Evolutionary conservation across 495 filamentous ascomycete species (phyloP).

Genomic region (Viridothelium virens): DNA sequence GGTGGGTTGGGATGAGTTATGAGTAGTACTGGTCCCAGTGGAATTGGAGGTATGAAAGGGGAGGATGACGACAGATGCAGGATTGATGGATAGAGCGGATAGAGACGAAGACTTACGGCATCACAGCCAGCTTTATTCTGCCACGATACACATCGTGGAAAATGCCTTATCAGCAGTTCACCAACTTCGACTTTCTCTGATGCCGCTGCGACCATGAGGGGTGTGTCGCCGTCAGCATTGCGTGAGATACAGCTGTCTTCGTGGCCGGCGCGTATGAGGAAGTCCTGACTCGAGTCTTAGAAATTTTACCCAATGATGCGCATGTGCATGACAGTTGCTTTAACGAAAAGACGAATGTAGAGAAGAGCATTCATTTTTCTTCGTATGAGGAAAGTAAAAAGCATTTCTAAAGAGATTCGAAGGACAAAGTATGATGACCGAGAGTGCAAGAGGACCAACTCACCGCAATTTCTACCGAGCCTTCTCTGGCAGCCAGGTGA

Average conservation of each 20-base stretch:
- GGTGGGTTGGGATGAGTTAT: no score
- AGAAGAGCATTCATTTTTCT: no score
- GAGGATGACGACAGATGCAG: neutral
- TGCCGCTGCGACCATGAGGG: slow-evolving; percentile 47
- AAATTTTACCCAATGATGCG: neutral
- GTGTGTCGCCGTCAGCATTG: slow-evolving; percentile 65
- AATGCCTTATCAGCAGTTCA: slow-evolving; percentile 47
- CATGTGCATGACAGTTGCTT: neutral
- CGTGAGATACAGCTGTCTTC: slow-evolving; percentile 49
- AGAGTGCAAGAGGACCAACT: slow-evolving; percentile 10
- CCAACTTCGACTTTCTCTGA: slow-evolving; percentile 52
- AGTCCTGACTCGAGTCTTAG: slow-evolving; percentile 41
- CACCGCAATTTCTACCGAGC: slow-evolving; percentile 55
- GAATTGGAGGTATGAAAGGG: neutral
- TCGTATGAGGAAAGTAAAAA: neutral
- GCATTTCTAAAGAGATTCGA: slow-evolving; percentile 31
- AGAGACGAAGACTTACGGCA: slow-evolving; percentile 31
- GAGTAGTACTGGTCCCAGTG: neutral
- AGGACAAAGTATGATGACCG: slow-evolving; percentile 15
- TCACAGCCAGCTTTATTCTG: slow-evolving; percentile 38
- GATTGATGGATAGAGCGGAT: neutral
- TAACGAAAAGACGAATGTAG: no score
- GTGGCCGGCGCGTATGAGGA: slow-evolving; percentile 37
- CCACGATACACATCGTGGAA: slow-evolving; percentile 30
- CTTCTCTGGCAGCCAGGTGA: slow-evolving; percentile 64